Percentiles rank a stretch among this genome's conserved stretches.
Evolutionary conservation across 1,139 yeast species (phyloP).

Genomic region (Candida neerlandica): DNA sequence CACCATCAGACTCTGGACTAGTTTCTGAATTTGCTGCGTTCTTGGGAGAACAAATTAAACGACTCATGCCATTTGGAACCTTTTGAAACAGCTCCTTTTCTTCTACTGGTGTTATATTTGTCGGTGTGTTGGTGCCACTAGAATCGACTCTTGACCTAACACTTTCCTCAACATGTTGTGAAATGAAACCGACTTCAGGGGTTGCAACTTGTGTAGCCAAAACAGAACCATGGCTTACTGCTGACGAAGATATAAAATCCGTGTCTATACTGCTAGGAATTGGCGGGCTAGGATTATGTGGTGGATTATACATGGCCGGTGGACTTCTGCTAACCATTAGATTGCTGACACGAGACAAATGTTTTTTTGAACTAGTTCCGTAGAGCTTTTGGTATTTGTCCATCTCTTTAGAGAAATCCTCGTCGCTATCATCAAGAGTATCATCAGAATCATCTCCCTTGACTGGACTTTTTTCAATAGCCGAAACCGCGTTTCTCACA

Average conservation of each 20-base stretch:
- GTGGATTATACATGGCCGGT: neutral
- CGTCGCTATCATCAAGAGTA: conserved; percentile 13
- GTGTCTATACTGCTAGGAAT: neutral
- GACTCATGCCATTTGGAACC: no score
- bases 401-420: conserved; percentile 13
- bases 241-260: neutral
- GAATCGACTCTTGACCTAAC: no score
- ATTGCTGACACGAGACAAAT: neutral
- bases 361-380: neutral
- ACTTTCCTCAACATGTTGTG: neutral
- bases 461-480: neutral
- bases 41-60: no score
- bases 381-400: conserved; percentile 1
- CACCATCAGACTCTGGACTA: no score
- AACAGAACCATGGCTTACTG: neutral
- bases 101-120: no score
- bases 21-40: no score
- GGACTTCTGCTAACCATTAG: neutral
- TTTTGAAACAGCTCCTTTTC: no score
- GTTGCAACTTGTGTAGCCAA: neutral
- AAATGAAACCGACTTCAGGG: no score
- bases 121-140: no score
- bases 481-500: no score
- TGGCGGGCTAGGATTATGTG: neutral
- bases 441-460: conserved; percentile 1